Evolutionary conservation across 1,284 basidiomycete species (phyloP), one percentile per base, ranked within the genome.

Genomic region (Moniliella sp.): DNA sequence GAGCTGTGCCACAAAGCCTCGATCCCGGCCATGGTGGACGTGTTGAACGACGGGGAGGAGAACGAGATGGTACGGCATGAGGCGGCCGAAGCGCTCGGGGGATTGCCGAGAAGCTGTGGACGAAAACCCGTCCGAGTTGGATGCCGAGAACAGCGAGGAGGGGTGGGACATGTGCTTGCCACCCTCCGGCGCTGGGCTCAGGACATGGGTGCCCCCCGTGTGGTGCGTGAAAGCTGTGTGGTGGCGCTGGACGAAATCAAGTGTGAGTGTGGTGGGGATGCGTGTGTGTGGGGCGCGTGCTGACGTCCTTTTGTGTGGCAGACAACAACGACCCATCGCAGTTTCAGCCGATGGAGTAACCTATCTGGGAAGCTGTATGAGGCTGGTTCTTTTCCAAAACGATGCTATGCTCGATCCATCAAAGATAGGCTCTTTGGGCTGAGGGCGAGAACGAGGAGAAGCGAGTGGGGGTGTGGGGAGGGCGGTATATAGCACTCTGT

Each of bases 21-120:
- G 0, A 78, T 94, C 14, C 82, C 86, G 1, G 69, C 77, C 1
- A 70, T 99, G 15, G 60, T 94, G 25, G 62, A 69, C 23, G 80
- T 91, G 11, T 68, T 99, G 5, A 66, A 73, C 41, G 67, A 88
- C 45, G 39, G 57, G 0, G 57, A 64, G 1, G 91, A 97, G 62
- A 77, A 78, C 29, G 83, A 91, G 37, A 97, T 99, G 91, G 91
- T 99, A 3, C 73, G 91, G 15, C 91, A 99, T 54, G 91, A 99
- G 64, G 91, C 88, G 13, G 91, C 91, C 4, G 91, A 99, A 63
- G 91, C 91, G 2, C 70, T 97, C 0, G 91, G 91, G 13, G 83
- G 86, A 3, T 93, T 99, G 32, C n/a, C n/a, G n/a, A n/a, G n/a
- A n/a, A n/a, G n/a, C n/a, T n/a, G n/a, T n/a, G n/a, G n/a, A n/a